Base-by-base conservation (phyloP, 2,329 filamentous ascomycete species). In the Juglanconis juglandina region DNA sequence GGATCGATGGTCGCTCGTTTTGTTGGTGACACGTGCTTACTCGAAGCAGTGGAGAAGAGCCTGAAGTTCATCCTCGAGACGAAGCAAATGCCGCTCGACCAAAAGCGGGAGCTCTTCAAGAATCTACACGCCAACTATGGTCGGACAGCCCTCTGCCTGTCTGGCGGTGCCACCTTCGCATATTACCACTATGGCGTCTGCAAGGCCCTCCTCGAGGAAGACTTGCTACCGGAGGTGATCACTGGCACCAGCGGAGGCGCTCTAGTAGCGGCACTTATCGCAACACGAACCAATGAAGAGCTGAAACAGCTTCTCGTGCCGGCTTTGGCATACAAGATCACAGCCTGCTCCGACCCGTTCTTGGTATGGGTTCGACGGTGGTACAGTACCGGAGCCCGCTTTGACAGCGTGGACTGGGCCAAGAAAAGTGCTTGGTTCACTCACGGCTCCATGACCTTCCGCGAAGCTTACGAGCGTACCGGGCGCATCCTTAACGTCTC, bases 101-200 rank as follows among this genome's bases (percentile, higher is more conserved):
- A 89, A 71, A 98, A 97, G 76, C 84, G 90, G 52, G 79, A 80
- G 5, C 80, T 96, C 50, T 96, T 96, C 79, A 96, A 94, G 72
- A 89, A 96, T 63, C 80, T 97, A 46, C 87, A 92, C 62, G 91
- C 91, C 59, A 98, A 98, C 72, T 96, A 90, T 68, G 95, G 95
- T 35, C 88, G 94, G 35, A 96, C 94, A 6, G 95, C 95, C 0
- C 80, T 99, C 3, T 99, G 94, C 70, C 79, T 99, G 1, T 97
- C 92, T 4, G 95, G 95, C 2, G 95, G 95, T 0, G 95, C 94
- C 3, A 91, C 90, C 0, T 97, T 99, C 75, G 92, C 95, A 5
- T 98, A 96, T 72, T 98, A 98, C 72, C 95, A 99, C 72, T 92
- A 97, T 65, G 95, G 95, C 10, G 91, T 99, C 9, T 85, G 95